phyloP scores from a whole-genome alignment of 768 basidiomycete species.

The Russula sp. region DNA sequence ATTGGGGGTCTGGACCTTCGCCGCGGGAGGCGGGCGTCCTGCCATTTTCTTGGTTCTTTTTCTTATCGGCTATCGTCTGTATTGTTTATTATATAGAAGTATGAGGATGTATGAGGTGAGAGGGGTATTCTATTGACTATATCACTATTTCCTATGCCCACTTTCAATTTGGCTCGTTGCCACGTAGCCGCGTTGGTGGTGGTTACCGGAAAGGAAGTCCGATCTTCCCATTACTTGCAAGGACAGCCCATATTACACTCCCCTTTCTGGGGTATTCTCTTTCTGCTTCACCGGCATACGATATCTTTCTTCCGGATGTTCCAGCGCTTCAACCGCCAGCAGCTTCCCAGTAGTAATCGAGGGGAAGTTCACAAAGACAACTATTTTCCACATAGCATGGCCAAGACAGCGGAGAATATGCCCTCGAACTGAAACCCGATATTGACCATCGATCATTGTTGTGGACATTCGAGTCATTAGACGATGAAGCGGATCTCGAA shows the following conservation, averaged over 20 bases:
- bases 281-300: slow-evolving; percentile 5
- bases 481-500: slow-evolving; percentile 16
- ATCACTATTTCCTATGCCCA: not conserved
- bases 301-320: not conserved
- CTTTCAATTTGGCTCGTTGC: not conserved
- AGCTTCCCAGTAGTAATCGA: not conserved
- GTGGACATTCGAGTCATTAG: slow-evolving; percentile 14
- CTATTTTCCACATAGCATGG: not conserved
- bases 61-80: too few species aligned
- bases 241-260: slow-evolving; percentile 10
- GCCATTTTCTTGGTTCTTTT: too few species aligned
- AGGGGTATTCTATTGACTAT: too few species aligned
- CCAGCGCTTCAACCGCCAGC: not conserved
- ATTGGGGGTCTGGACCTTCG: too few species aligned
- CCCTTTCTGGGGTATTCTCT: slow-evolving; percentile 2
- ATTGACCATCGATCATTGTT: slow-evolving; percentile 10
- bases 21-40: too few species aligned
- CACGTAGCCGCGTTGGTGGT: too few species aligned
- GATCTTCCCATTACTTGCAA: slow-evolving; percentile 18
- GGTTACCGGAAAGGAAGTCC: too few species aligned
- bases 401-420: slow-evolving; percentile 1
- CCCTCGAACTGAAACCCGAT: not conserved
- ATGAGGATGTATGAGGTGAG: too few species aligned
- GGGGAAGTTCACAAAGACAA: not conserved
- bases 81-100: too few species aligned